Conservation (phyloP, 1,139 yeast species). For the Pneumocystis wakefieldiae region DNA sequence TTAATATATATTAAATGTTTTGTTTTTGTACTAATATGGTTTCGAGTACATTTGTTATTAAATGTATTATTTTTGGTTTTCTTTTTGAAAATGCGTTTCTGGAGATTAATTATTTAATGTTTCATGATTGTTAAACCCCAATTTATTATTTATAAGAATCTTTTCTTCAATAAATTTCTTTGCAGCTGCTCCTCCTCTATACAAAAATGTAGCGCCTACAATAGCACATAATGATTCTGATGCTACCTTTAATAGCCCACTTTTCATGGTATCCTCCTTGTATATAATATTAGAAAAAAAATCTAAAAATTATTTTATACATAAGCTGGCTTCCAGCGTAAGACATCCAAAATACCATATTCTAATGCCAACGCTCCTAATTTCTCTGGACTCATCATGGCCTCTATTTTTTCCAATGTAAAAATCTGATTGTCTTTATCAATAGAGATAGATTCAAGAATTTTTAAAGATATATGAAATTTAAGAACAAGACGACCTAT, state of each 20-base stretch:
- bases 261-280: neutral
- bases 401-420: neutral
- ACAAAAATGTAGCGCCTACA: neutral
- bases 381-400: neutral
- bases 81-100: neutral
- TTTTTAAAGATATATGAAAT: neutral
- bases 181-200: neutral
- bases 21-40: neutral
- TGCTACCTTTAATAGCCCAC: neutral
- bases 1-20: neutral
- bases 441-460: neutral
- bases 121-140: neutral
- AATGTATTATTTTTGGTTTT: neutral
- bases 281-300: neutral
- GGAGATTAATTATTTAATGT: neutral
- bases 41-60: neutral
- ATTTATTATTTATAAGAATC: neutral
- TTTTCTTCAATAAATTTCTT: neutral
- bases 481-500: neutral
- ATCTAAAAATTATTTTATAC: neutral
- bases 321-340: slow-evolving; percentile 1
- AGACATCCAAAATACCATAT: neutral
- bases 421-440: neutral
- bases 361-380: neutral
- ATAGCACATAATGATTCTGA: neutral